phyloP scores from a whole-genome alignment of 2,329 filamentous ascomycete genomes.

The Passalora sequoiae region DNA sequence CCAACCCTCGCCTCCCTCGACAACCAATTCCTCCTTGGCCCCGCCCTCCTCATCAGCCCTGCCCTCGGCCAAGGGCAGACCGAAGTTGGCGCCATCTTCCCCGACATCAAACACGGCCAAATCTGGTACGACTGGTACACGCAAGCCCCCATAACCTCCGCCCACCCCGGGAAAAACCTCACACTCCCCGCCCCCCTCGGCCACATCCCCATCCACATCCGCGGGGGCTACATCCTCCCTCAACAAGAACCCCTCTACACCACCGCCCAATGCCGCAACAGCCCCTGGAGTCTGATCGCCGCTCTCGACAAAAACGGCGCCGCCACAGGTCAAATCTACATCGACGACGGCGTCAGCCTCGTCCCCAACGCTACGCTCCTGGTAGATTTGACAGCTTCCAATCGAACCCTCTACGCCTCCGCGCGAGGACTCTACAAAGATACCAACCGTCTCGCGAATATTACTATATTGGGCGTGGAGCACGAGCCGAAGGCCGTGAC shows the following conservation, averaged over 20 bases:
- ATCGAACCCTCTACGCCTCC: conserved; percentile 46
- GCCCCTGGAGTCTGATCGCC: conserved; percentile 62
- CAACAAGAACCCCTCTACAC: conserved; percentile 65
- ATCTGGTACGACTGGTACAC: conserved; percentile 79
- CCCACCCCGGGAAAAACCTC: conserved; percentile 51
- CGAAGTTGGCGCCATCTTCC: conserved; percentile 64
- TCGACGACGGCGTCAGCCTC: conserved; percentile 70
- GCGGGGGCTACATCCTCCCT: conserved; percentile 63
- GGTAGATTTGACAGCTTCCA: conserved; percentile 43
- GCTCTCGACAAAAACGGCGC: conserved; percentile 53
- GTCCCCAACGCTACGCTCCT: conserved; percentile 51
- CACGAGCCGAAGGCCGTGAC: conserved; percentile 40
- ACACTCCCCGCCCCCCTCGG: conserved; percentile 58
- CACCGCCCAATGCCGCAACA: conserved; percentile 57
- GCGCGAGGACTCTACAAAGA: conserved; percentile 52
- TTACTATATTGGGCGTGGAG: conserved; percentile 58
- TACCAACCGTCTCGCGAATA: conserved; percentile 54
- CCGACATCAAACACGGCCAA: conserved; percentile 55
- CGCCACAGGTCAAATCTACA: conserved; percentile 60
- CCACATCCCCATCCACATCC: conserved; percentile 67
- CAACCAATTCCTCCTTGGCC: conserved; percentile 67
- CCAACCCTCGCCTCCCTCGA: conserved; percentile 62
- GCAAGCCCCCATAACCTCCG: conserved; percentile 50
- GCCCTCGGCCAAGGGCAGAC: conserved; percentile 59
- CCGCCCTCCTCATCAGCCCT: conserved; percentile 61